phyloP scores from a whole-genome alignment of 2,329 filamentous ascomycete species.

The Penicillium digitatum region DNA sequence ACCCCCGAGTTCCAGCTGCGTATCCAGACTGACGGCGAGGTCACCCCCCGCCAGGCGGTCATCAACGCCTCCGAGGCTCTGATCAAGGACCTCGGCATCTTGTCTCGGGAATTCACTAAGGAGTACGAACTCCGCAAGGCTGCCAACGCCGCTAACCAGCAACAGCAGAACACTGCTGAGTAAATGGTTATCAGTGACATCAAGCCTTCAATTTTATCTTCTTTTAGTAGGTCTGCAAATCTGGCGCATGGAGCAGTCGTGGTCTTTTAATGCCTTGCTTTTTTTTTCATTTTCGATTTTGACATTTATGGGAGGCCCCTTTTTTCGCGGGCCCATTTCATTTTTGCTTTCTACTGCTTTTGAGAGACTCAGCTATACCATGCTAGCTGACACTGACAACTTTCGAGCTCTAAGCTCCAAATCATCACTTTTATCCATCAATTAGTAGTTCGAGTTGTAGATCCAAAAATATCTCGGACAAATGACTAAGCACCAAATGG shows the following conservation, averaged over 20 bases:
- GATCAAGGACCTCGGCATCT: constrained; percentile 71
- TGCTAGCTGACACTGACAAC: background rate
- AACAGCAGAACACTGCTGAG: constrained; percentile 33
- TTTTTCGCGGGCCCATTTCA: background rate
- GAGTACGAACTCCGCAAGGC: constrained; percentile 88
- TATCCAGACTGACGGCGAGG: constrained; percentile 83
- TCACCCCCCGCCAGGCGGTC: constrained; percentile 86
- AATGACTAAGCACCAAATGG: constrained; percentile 21
- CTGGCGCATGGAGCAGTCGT: constrained; percentile 24
- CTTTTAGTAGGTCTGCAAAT: constrained; percentile 7
- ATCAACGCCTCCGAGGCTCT: constrained; percentile 76
- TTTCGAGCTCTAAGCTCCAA: background rate
- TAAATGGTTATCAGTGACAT: constrained; percentile 11
- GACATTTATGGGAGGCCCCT: background rate
- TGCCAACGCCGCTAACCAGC: constrained; percentile 60
- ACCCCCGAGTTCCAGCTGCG: constrained; percentile 64
- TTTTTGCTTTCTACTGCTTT: constrained; percentile 1
- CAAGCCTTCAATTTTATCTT: background rate
- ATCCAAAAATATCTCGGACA: constrained; percentile 4
- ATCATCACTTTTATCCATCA: background rate
- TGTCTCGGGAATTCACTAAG: constrained; percentile 85
- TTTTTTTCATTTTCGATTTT: constrained; percentile 6
- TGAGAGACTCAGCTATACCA: constrained; percentile 1
- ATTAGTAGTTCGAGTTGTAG: background rate
- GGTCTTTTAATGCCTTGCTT: constrained; percentile 10